phyloP scores from a whole-genome alignment of 345 rosid genomes.

The Salix viminalis region DNA sequence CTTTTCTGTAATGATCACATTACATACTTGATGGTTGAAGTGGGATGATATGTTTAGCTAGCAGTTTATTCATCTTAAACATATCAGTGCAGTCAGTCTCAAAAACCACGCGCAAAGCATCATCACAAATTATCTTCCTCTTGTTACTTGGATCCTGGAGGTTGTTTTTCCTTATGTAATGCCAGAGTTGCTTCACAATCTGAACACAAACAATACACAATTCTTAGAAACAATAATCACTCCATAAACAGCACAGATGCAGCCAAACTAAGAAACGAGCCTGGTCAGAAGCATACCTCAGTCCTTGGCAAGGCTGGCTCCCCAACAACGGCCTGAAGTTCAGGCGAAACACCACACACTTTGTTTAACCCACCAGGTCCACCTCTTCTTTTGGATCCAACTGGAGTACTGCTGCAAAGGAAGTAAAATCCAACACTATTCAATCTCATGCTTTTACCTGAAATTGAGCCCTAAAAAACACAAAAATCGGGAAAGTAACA shows the following conservation, averaged over 20 bases:
- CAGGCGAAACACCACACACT: slow-evolving; percentile 90
- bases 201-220: slow-evolving; percentile 23
- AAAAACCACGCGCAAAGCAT: slow-evolving; percentile 77
- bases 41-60: slow-evolving; percentile 81
- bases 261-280: not conserved
- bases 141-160: slow-evolving; percentile 98
- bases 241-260: not conserved
- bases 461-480: not conserved
- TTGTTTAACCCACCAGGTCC: slow-evolving; percentile 95
- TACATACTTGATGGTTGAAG: slow-evolving; percentile 79
- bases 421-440: slow-evolving; percentile 9
- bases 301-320: slow-evolving; percentile 95
- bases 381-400: slow-evolving; percentile 78
- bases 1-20: not conserved
- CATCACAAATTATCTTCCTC: slow-evolving; percentile 95
- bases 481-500: not conserved
- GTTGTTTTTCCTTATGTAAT: slow-evolving; percentile 89
- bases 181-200: slow-evolving; percentile 98
- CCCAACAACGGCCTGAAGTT: slow-evolving; percentile 85
- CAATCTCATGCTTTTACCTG: not conserved
- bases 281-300: slow-evolving; percentile 43
- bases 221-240: slow-evolving; percentile 3
- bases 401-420: slow-evolving; percentile 54
- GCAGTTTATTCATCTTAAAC: slow-evolving; percentile 97
- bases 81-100: slow-evolving; percentile 98